These are phyloP conservation scores for Malus hybrid DNA, from an alignment of 331 rosid species.

Conservation along the genomic window DNA sequence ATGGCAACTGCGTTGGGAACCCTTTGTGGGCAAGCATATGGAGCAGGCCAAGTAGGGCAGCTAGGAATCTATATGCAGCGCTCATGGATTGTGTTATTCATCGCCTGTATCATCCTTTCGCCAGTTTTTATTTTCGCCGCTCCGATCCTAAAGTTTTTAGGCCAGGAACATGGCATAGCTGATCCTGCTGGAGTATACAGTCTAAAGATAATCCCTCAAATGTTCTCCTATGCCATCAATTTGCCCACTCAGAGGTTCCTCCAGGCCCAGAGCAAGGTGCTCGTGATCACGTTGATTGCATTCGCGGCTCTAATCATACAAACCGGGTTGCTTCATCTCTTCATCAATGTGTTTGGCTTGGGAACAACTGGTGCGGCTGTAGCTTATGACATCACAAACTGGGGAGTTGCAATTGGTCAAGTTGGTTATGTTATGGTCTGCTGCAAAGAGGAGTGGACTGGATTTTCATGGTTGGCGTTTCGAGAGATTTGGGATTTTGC, in stretches of 20 bases:
- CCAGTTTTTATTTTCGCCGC: not conserved
- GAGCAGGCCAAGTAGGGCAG: not conserved
- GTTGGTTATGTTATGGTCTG: slow-evolving; percentile 6
- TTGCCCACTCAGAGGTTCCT: slow-evolving; percentile 13
- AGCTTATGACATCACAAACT: slow-evolving; percentile 14
- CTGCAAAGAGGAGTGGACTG: slow-evolving; percentile 18
- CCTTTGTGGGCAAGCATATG: not conserved
- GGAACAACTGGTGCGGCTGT: slow-evolving; percentile 18
- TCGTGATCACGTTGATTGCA: slow-evolving; percentile 12
- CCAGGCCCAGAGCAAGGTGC: slow-evolving; percentile 24
- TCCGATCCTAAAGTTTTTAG: slow-evolving; percentile 1
- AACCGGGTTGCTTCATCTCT: slow-evolving; percentile 8
- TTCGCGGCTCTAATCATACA: slow-evolving; percentile 8
- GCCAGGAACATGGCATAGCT: slow-evolving; percentile 8
- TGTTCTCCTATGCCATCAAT: slow-evolving; percentile 1
- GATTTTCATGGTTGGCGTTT: slow-evolving; percentile 21
- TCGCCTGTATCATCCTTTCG: not conserved
- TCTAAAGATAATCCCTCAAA: not conserved
- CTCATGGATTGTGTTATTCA: not conserved
- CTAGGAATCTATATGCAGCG: slow-evolving; percentile 10
- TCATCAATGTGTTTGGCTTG: slow-evolving; percentile 9
- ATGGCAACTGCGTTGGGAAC: slow-evolving; percentile 9
- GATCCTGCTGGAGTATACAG: not conserved
- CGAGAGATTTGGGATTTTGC: slow-evolving; percentile 22
- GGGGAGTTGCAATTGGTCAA: slow-evolving; percentile 14